Percentiles rank a stretch among this genome's conserved stretches.
Conservation (phyloP, 495 filamentous ascomycete genomes). For the Tuber borchii region DNA sequence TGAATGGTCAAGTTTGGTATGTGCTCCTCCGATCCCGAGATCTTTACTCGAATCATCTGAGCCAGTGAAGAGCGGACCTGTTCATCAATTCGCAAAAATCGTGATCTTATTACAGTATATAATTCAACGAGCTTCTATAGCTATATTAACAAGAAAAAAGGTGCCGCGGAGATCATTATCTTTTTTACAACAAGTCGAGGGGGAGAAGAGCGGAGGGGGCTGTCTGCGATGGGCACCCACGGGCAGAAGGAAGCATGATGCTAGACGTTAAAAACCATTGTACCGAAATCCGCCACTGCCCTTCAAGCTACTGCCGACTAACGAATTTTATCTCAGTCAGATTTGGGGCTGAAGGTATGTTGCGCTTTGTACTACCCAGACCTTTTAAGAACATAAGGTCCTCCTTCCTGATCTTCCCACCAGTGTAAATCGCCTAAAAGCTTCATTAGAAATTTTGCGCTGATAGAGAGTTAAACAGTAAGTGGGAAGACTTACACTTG, state of each 20-base stretch:
- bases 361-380: not conserved
- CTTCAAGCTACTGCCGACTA: not conserved
- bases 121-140: not conserved
- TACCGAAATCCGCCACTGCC: not conserved
- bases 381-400: conserved; percentile 16
- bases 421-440: conserved; percentile 29
- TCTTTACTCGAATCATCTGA: not conserved
- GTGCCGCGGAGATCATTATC: not conserved
- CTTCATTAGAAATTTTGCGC: not conserved
- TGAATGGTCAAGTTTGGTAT: not conserved
- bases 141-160: not conserved
- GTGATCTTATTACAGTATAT: not conserved
- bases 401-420: conserved; percentile 22
- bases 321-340: not conserved
- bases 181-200: not conserved
- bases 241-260: not conserved
- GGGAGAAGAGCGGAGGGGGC: not conserved
- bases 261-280: not conserved
- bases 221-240: not conserved
- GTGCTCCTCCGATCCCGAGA: not conserved
- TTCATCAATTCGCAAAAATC: not conserved
- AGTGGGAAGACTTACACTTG: conserved; percentile 23
- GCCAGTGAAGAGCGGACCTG: not conserved
- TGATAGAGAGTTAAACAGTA: not conserved
- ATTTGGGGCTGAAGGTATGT: not conserved